Conservation (phyloP, 139 green algal genomes). For the Gonium pectorale region DNA sequence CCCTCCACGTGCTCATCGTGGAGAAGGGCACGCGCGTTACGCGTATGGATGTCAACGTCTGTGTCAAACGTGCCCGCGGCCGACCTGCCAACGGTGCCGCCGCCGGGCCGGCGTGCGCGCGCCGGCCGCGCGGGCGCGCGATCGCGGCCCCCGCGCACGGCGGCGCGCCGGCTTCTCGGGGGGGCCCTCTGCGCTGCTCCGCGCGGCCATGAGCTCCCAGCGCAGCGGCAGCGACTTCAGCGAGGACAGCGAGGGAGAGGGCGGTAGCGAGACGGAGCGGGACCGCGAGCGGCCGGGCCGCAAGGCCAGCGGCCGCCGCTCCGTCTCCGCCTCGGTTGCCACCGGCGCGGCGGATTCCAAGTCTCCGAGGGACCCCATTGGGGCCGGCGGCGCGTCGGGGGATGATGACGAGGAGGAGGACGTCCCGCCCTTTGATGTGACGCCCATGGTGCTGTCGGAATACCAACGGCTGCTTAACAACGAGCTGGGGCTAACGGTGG, state of each 20-base stretch:
- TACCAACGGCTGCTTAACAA: slow-evolving; percentile 25
- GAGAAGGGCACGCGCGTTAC: slow-evolving; percentile 18
- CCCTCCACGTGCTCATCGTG: slow-evolving; percentile 36
- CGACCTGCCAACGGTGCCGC: slow-evolving; percentile 2
- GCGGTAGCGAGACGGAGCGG: too few species aligned
- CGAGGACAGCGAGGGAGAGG: too few species aligned
- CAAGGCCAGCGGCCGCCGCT: too few species aligned
- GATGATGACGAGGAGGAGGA: background rate
- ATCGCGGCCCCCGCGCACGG: too few species aligned
- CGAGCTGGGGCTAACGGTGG: slow-evolving; percentile 22
- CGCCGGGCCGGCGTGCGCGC: background rate
- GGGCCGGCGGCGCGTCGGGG: background rate
- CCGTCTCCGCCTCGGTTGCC: too few species aligned
- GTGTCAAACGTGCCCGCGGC: background rate
- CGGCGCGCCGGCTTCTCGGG: too few species aligned
- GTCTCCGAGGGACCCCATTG: too few species aligned
- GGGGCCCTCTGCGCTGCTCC: too few species aligned
- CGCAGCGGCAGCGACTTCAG: too few species aligned
- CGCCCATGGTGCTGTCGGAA: slow-evolving; percentile 33
- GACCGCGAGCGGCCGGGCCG: too few species aligned
- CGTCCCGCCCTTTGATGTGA: slow-evolving; percentile 40
- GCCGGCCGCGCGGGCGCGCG: background rate
- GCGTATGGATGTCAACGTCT: slow-evolving; percentile 37
- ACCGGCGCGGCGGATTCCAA: too few species aligned
- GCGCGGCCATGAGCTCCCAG: too few species aligned